A percentile compares a stretch with the other conserved stretches of the same genome.
Conservation (phyloP, 176 grass and related monocot species). For the Musa acuminata region DNA sequence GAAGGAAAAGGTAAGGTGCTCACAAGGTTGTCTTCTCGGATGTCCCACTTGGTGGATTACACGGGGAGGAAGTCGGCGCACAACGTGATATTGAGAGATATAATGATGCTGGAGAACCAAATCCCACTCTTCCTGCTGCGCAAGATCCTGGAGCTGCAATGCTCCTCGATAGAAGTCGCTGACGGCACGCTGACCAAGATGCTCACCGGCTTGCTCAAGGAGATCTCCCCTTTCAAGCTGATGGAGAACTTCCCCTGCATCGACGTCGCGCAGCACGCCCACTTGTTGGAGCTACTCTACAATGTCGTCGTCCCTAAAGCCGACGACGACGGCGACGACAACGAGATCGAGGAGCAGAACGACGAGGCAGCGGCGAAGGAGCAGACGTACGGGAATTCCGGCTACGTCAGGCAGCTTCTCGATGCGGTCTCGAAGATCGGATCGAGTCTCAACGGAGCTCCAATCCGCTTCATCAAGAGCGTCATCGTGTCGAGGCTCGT, state of each 20-base stretch:
- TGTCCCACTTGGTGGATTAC: conserved; percentile 71
- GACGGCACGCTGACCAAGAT: too few species aligned
- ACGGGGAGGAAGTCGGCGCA: conserved; percentile 62
- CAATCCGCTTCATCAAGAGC: conserved; percentile 38
- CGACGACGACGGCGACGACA: conserved; percentile 27
- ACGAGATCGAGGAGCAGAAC: conserved; percentile 42
- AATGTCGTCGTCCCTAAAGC: too few species aligned
- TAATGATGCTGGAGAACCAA: too few species aligned
- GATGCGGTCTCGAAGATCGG: conserved; percentile 28
- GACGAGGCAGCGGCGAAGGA: neutral
- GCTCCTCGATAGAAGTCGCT: too few species aligned
- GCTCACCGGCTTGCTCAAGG: too few species aligned
- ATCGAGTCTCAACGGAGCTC: conserved; percentile 31
- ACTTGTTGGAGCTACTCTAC: too few species aligned
- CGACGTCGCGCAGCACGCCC: too few species aligned
- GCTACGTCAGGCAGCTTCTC: conserved; percentile 45
- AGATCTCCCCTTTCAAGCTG: too few species aligned
- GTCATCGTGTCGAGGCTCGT: conserved; percentile 32
- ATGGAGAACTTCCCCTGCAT: too few species aligned
- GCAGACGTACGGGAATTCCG: conserved; percentile 8
- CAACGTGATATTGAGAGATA: conserved; percentile 60
- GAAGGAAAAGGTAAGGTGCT: conserved; percentile 22
- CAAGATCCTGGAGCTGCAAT: too few species aligned
- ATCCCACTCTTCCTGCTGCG: too few species aligned
- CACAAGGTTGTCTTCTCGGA: conserved; percentile 43